Conservation (phyloP, 345 rosid genomes). For the Abelmoschus esculentus region DNA sequence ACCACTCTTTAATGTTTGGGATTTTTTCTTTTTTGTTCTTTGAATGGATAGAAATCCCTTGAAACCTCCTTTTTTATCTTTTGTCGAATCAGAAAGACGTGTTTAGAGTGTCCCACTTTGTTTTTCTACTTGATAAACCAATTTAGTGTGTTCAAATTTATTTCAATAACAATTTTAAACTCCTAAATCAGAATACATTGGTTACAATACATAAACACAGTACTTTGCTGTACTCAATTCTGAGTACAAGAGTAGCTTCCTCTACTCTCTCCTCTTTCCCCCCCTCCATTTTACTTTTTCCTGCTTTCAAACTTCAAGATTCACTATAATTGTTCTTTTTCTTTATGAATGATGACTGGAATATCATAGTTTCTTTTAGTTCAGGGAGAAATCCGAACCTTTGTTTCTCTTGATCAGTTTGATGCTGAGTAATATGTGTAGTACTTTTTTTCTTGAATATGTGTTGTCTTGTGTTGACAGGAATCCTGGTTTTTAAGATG, state of each 20-base stretch:
- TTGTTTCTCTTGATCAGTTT: conserved; percentile 1
- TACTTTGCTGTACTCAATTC: not conserved
- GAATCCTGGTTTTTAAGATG: conserved; percentile 1
- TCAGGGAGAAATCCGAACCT: not conserved
- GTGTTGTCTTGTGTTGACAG: not conserved
- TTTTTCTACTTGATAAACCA: not conserved
- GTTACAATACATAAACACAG: not conserved
- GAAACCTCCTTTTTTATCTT: not conserved
- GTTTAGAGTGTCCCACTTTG: not conserved
- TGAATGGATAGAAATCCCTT: not conserved
- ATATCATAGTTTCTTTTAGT: not conserved
- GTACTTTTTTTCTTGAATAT: not conserved
- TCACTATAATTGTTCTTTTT: not conserved
- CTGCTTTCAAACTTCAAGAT: not conserved
- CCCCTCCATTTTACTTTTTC: not conserved
- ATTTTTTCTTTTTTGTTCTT: too few species aligned
- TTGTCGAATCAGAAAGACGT: not conserved
- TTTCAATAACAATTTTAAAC: not conserved
- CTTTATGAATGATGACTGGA: not conserved
- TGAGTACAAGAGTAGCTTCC: not conserved
- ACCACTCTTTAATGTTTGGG: not conserved
- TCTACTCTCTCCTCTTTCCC: not conserved
- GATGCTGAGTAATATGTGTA: not conserved
- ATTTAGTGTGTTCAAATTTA: not conserved
- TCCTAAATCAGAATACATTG: not conserved